Evolutionary conservation across 75 land plant species (phyloP), one percentile per base, ranked within the genome.

Genomic region (Larix kaempferi): DNA sequence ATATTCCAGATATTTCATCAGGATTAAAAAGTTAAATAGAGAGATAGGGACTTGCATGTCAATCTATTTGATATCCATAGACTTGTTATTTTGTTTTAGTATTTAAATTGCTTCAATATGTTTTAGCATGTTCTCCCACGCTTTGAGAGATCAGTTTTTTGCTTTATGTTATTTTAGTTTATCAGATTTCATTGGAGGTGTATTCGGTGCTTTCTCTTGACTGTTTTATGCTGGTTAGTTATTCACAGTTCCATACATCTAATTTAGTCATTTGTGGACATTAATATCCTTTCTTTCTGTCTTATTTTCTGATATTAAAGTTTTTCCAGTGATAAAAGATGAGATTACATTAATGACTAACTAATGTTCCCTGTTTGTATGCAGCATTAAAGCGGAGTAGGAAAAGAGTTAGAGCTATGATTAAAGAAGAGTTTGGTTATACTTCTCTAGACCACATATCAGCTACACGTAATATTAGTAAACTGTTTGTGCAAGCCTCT

Each of bases 371-470:
- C 1, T 27, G 44, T 14, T 44, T 60, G 33, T 57, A 16, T 76
- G 56, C 86, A 87, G 86, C 89, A 73, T 73, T 87, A 75, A 74
- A 78, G 17, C 83, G 89, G n/a, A 87, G 89, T 66, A 81, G 82
- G 77, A 84, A 81, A 72, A 87, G 84, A 61, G 79, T 87, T 23
- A 80, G 74, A n/a, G 75, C 80, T 55, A 75, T 81, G 21, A 81
- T 87, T 29, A 62, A 76, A 17, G 84, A 82, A 64, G 84, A 78
- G 29, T 67, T 87, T 17, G 54, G 75, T 26, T 26, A 25, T 60
- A 29, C 75, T 56, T 13, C 57, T 25, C 54, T 22, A 49, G 57
- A 55, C 52, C 72, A 33, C 33, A 39, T 22, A 55, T 73, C 35
- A 73, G 13, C 58, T 73, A 25, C 75, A 25, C 57, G 22, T 73